Evolutionary conservation across 169 alveolate species (phyloP), one percentile per base, ranked within the genome.

Genomic region (Eimeria acervulina): DNA sequence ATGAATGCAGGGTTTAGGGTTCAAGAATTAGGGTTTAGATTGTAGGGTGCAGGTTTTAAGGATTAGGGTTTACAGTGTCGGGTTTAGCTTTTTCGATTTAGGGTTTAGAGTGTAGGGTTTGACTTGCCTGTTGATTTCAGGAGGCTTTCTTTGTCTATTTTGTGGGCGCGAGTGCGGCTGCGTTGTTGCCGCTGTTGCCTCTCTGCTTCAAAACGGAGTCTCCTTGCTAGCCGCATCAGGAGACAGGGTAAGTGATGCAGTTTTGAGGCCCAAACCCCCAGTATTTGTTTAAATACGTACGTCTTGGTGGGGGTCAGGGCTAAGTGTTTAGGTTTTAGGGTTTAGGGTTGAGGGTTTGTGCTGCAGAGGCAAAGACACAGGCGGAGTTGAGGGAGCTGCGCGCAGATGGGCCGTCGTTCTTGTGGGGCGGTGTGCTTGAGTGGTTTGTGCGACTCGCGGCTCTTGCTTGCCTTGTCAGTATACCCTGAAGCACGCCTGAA

Each of bases 131-230:
- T 26, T 74, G 38, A 7, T 0, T 2, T 23, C 47, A 80, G 90
- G 68, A 44, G 68, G 23, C 47, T 80, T 15, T 80, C 90, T 13
- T n/a, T 47, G 10, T 28, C 90, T 13, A 31, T 47, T 23, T 80
- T 40, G 90, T 80, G 90, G 90, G 90, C 90, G 23, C 63, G 68
- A 2, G 70, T 80, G 68, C 90, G 66, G 28, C 90, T 80, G 51
- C 2, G 31, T 28, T 80, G 68, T 51, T 80, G 90, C 15, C 63
- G 66, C 1, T n/a, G 90, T 31, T 80, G 90, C 28, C 38, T 80
- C 21, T 80, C 90, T 1, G 28, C 59, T 19, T 38, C 85, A 2
- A 74, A 74, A 19, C 52, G 85, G 17, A 38, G 15, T 23, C 17
- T 12, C 3, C 55, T 74, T 36, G 52, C n/a, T 3, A 17, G 2